Percentiles rank a stretch among this genome's conserved stretches.
phyloP scores from a whole-genome alignment of 2,329 filamentous ascomycete species.

The Sclerotinia minor region DNA sequence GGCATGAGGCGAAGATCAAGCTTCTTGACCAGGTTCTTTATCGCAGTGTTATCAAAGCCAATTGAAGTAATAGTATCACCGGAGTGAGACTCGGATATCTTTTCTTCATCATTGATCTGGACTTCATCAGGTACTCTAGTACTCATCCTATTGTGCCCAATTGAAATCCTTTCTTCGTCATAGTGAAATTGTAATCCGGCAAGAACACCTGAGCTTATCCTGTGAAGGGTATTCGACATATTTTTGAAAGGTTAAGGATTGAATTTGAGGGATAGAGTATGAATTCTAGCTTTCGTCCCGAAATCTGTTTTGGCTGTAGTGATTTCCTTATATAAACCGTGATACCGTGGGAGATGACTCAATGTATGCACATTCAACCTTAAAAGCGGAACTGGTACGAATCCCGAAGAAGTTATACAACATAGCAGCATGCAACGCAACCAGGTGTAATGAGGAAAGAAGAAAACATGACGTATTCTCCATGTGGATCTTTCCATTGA shows the following conservation, averaged over 20 bases:
- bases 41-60: constrained; percentile 31
- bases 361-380: background rate
- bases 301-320: background rate
- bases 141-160: background rate
- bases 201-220: constrained; percentile 3
- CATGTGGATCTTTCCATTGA: no score
- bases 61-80: background rate
- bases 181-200: background rate
- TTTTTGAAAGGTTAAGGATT: background rate
- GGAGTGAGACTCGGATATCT: constrained; percentile 1
- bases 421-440: background rate
- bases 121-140: background rate
- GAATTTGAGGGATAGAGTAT: background rate
- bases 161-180: constrained; percentile 5
- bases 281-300: background rate
- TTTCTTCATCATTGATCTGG: constrained; percentile 6
- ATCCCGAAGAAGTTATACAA: background rate
- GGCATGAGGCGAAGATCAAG: constrained; percentile 38
- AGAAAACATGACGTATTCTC: background rate
- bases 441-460: background rate
- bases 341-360: background rate
- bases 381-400: background rate
- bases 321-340: background rate
- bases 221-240: constrained; percentile 1
- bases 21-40: constrained; percentile 35